Base-by-base conservation (phyloP, 352 stramenopile species). In the Hyaloperonospora brassicae region DNA sequence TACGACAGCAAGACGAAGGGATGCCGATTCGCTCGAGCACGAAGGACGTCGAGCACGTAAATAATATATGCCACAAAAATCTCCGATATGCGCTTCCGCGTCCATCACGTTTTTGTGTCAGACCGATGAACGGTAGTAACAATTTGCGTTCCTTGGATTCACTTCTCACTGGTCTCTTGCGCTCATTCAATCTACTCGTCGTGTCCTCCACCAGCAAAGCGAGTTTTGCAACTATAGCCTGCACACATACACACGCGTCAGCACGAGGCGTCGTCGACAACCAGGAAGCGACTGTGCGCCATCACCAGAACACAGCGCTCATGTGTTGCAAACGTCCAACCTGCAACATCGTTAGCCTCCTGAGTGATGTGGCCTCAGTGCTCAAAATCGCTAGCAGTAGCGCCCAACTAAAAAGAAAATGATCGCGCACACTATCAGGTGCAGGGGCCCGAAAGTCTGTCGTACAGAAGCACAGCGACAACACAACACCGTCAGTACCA, bases 351-450 rank as follows among this genome's bases (percentile, higher is more conserved):
- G 57, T 66, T 50, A 47, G 48, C 25, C 47, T 27, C 22, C 50
- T 34, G 27, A 53, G 42, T 61, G 57, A 24, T 25, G n/a, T 30
- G 57, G 25, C 46, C 46, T 45, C 55, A 61, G 51, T 39, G 48
- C 36, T 34, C 46, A 47, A 35, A 45, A 47, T 25, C 45, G 35
- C 57, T 72, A 91, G 64, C 87, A 91, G 59, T 89, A 95, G 65
- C 81, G 82, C 2, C 84, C 84, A 57, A 95, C 71, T 62, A 95
- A 74, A 72, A 93, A 95, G 75, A 92, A 93, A 66, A 95, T 81
- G 66, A 95, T 89, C 42, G 82, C 82, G 53, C 80, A 91, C 44
- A 95, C 68, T 22, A 93, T 57, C 40, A 95, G 54, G 59, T 95
- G 84, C 53, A 93, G 79, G n/a, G 89, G 62, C 45, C 73, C 74